Percentiles rank a stretch among this genome's conserved stretches.
Evolutionary conservation across 1,139 yeast genomes (phyloP).

Genomic region (Entelexis paramagnoliae): DNA sequence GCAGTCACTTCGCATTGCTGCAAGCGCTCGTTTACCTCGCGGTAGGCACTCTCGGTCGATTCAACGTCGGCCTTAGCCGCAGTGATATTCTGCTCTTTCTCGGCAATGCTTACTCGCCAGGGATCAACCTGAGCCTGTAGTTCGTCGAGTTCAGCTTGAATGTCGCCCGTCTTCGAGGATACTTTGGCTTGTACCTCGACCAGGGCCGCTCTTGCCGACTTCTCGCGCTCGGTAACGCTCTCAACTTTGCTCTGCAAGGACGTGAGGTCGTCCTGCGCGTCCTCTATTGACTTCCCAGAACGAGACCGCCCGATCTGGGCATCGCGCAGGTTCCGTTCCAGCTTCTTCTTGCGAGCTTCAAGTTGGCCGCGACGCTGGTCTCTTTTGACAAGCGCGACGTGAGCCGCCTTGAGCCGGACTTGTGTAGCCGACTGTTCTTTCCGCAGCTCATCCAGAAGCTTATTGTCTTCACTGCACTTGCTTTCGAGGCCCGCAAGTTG

Average conservation of each 20-base stretch:
- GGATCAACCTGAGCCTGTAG: constrained; percentile 68
- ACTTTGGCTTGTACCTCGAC: constrained; percentile 56
- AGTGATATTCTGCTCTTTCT: constrained; percentile 45
- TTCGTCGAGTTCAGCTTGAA: constrained; percentile 51
- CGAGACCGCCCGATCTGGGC: constrained; percentile 26
- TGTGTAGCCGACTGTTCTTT: constrained; percentile 28
- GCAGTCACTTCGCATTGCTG: constrained; percentile 26
- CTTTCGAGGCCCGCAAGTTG: not conserved
- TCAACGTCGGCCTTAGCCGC: constrained; percentile 51
- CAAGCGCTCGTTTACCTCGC: constrained; percentile 38
- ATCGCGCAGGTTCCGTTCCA: constrained; percentile 40
- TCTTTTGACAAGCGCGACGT: constrained; percentile 31
- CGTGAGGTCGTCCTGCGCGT: constrained; percentile 30
- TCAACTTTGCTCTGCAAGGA: constrained; percentile 35
- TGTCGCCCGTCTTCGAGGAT: constrained; percentile 60
- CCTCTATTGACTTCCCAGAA: constrained; percentile 38
- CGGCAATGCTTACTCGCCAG: constrained; percentile 64
- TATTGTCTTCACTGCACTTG: not conserved
- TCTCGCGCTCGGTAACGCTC: constrained; percentile 40
- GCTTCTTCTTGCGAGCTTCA: constrained; percentile 37
- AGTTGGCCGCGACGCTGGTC: constrained; percentile 29
- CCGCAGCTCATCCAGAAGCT: constrained; percentile 32
- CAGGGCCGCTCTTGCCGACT: constrained; percentile 45
- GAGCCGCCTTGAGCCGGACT: constrained; percentile 30
- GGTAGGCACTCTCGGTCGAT: constrained; percentile 35